These are phyloP conservation scores for Penicillium bialowiezense DNA, from an alignment of 495 filamentous ascomycete species.

Conservation along the genomic window DNA sequence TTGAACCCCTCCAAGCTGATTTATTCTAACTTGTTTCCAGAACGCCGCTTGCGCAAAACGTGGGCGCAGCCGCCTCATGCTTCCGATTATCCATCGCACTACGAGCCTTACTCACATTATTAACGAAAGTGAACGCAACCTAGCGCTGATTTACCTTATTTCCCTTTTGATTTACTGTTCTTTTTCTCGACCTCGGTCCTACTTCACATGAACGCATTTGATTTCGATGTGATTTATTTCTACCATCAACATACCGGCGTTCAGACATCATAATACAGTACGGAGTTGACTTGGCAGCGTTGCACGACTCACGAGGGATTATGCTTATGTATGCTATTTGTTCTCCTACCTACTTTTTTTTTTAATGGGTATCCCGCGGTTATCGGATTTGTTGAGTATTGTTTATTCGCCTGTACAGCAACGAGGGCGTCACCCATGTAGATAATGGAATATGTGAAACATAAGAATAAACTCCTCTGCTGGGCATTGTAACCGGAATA, in stretches of 20 bases:
- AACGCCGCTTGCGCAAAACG: slow-evolving; percentile 23
- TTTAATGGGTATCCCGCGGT: not conserved
- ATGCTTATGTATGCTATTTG: not conserved
- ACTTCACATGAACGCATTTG: not conserved
- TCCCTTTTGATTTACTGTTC: not conserved
- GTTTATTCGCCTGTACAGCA: too few species aligned
- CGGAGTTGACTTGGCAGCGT: slow-evolving; percentile 3
- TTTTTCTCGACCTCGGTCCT: not conserved
- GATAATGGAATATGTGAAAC: too few species aligned
- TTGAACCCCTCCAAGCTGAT: not conserved
- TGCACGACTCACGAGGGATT: slow-evolving; percentile 11
- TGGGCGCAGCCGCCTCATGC: slow-evolving; percentile 20
- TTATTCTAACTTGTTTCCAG: slow-evolving; percentile 13
- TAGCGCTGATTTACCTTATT: not conserved
- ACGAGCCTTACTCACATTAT: slow-evolving; percentile 34
- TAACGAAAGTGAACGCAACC: slow-evolving; percentile 11
- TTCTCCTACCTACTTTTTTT: not conserved
- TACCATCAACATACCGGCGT: slow-evolving; percentile 19
- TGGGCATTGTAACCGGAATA: too few species aligned
- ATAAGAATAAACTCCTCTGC: too few species aligned
- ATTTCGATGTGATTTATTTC: slow-evolving; percentile 19
- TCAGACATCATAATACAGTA: slow-evolving; percentile 7
- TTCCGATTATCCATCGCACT: slow-evolving; percentile 21
- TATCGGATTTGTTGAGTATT: too few species aligned
- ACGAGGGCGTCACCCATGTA: too few species aligned